Base-by-base conservation (phyloP, 108 stramenopile genomes). In the Poteriospumella lacustris region DNA sequence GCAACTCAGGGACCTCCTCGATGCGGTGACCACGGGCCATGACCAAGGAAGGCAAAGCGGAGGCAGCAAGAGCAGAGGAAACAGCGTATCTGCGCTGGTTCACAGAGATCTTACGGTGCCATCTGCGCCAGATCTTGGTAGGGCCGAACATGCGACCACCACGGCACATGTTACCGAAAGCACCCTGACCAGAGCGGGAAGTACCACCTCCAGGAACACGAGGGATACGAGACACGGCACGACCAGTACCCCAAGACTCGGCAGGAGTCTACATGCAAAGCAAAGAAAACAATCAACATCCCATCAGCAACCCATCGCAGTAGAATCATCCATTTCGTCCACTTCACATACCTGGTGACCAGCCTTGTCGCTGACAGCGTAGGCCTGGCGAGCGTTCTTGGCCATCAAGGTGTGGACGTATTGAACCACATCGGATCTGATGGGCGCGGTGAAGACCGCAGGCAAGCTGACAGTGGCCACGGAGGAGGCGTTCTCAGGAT, bases 371-470 rank as follows among this genome's bases (percentile, higher is more conserved):
- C 88, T 89, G 75, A 97, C 96, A 78, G 95, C 94, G 88, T 95
- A 99, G 42, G 97, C 95, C 86, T 99, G 97, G 86, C 97, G 94
- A 76, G 90, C 75, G 92, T 99, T 99, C 95, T 99, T 99, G 93
- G 92, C 92, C 92, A 99, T 94, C 92, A 96, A 92, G 81, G 92
- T 94, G 90, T 97, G 96, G 38, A 99, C 97, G 81, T 94, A 96
- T 76, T 95, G 92, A 78, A 99, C 96, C 68, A 99, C 86, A 86
- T 99, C 97, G 52, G 95, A 90, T 87, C 97, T 94, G 83, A 99
- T 91, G 69, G 97, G 97, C 33, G 96, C 95, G 62, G 95, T 93
- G 89, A 97, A 89, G 77, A 99, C 96, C 39, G 85, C 90, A 39
- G 97, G 97, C 77, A 99, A 91, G 79, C 91, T 85, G 44, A 93